Percentiles rank a stretch among this genome's conserved stretches.
These are phyloP conservation scores for Miscanthus sacchariflorus DNA, from an alignment of 202 grass and related monocot species.

Conservation along the genomic window DNA sequence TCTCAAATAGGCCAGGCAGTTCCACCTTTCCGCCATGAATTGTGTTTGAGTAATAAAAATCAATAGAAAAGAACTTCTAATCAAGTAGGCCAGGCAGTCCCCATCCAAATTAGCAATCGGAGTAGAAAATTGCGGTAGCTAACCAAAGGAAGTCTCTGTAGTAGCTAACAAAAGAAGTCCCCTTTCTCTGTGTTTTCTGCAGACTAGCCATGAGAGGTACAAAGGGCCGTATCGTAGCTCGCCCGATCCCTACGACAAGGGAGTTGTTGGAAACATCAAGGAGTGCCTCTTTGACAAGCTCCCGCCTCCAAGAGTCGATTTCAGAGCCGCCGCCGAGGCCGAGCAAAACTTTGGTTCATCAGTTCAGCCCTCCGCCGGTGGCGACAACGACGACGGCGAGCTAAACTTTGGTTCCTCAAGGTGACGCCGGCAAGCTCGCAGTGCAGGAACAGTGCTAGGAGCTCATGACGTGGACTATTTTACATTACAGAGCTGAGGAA, in stretches of 20 bases:
- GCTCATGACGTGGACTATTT: neutral
- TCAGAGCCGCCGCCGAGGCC: constrained; percentile 42
- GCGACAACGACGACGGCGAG: neutral
- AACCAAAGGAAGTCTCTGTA: neutral
- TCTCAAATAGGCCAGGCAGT: neutral
- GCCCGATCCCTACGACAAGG: constrained; percentile 63
- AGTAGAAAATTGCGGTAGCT: neutral
- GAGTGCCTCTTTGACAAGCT: constrained; percentile 58
- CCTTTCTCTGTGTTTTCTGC: constrained; percentile 17
- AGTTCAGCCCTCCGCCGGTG: neutral
- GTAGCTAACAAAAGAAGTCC: neutral
- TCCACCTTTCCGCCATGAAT: neutral
- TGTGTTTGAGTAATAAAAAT: neutral
- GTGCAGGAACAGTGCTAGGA: neutral
- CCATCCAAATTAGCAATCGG: neutral
- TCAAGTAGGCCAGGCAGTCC: neutral
- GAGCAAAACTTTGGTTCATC: constrained; percentile 28
- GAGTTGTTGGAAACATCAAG: constrained; percentile 49
- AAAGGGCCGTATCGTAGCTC: constrained; percentile 41
- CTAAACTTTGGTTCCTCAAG: too few relatives aligned
- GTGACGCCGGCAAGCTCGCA: too few relatives aligned
- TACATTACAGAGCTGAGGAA: neutral
- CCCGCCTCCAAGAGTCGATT: constrained; percentile 58
- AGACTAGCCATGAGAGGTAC: constrained; percentile 65
- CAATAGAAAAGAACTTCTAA: neutral